phyloP scores from a whole-genome alignment of 169 alveolate genomes.

The Cryptosporidium xiaoi region DNA sequence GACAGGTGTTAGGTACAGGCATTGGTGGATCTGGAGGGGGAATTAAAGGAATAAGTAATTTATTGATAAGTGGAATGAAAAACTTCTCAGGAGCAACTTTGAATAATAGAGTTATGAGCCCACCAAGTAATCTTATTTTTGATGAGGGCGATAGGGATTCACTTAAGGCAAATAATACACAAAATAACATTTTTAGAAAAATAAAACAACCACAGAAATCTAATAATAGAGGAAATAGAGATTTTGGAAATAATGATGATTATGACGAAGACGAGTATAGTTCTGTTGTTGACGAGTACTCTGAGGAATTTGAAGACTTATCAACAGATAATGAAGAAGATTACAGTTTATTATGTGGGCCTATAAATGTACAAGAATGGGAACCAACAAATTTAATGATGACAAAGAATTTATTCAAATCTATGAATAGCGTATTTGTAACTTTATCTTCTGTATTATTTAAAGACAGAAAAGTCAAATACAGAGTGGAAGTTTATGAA shows the following conservation, averaged over 20 bases:
- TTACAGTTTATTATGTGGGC: slow-evolving; percentile 29
- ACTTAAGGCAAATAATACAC: neutral
- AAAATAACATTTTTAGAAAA: slow-evolving; percentile 30
- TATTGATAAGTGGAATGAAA: neutral
- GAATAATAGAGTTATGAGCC: neutral
- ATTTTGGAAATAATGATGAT: slow-evolving; percentile 7
- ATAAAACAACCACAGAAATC: slow-evolving; percentile 27
- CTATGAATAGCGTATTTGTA: slow-evolving; percentile 27
- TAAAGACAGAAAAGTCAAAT: slow-evolving; percentile 20
- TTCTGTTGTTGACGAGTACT: slow-evolving; percentile 39
- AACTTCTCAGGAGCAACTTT: slow-evolving; percentile 1
- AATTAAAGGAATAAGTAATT: neutral
- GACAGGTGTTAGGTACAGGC: neutral
- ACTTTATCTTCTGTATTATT: slow-evolving; percentile 17
- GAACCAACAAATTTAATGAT: slow-evolving; percentile 64
- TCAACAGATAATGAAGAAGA: slow-evolving; percentile 63
- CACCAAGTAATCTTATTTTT: neutral
- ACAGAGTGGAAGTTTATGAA: slow-evolving; percentile 34
- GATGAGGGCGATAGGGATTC: slow-evolving; percentile 1
- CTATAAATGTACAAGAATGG: slow-evolving; percentile 28
- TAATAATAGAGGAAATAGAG: neutral
- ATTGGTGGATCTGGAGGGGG: neutral
- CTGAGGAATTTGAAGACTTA: slow-evolving; percentile 58
- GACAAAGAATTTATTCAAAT: slow-evolving; percentile 53
- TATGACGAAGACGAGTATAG: slow-evolving; percentile 53